Percentiles rank a stretch among this genome's conserved stretches.
Evolutionary conservation across 768 basidiomycete genomes (phyloP).

Genomic region (Boletus eberwhitei): DNA sequence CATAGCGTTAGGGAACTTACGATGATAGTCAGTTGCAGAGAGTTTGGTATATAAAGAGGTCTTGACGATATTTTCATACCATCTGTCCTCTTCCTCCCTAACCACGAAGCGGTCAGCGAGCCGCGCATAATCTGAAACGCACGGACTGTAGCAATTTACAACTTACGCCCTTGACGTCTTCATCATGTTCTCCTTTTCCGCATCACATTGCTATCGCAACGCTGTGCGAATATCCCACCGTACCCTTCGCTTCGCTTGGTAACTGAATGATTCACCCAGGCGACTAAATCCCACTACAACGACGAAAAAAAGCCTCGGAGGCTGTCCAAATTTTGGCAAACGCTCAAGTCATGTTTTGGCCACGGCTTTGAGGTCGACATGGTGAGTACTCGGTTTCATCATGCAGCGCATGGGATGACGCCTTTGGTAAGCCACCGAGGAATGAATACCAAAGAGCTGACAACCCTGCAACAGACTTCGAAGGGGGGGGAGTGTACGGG

Average conservation of each 20-base stretch:
- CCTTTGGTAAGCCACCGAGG: constrained; percentile 13
- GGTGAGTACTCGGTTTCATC: constrained; percentile 10
- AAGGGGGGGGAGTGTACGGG: constrained; percentile 17
- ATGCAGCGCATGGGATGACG: neutral
- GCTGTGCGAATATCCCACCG: neutral
- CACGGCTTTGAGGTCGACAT: constrained; percentile 9
- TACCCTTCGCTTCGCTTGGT: neutral
- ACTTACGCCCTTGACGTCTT: constrained; percentile 4
- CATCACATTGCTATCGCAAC: neutral
- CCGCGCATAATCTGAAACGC: neutral
- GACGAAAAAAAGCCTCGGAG: constrained; percentile 8
- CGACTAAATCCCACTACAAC: neutral
- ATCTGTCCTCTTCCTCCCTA: neutral
- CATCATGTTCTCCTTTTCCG: constrained; percentile 6
- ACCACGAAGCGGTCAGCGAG: constrained; percentile 1
- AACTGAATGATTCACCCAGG: constrained; percentile 5
- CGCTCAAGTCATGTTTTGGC: constrained; percentile 23
- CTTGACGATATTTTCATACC: neutral
- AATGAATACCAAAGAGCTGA: constrained; percentile 8
- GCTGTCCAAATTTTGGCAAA: constrained; percentile 3
- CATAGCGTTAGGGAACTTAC: neutral
- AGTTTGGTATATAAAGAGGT: constrained; percentile 3
- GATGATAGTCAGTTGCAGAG: neutral
- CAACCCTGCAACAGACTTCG: constrained; percentile 16
- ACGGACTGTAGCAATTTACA: neutral